A percentile compares a stretch with the other conserved stretches of the same genome.
These are phyloP conservation scores for Nigrospora osmanthi DNA, from an alignment of 2,329 filamentous ascomycete species.

Conservation along the genomic window DNA sequence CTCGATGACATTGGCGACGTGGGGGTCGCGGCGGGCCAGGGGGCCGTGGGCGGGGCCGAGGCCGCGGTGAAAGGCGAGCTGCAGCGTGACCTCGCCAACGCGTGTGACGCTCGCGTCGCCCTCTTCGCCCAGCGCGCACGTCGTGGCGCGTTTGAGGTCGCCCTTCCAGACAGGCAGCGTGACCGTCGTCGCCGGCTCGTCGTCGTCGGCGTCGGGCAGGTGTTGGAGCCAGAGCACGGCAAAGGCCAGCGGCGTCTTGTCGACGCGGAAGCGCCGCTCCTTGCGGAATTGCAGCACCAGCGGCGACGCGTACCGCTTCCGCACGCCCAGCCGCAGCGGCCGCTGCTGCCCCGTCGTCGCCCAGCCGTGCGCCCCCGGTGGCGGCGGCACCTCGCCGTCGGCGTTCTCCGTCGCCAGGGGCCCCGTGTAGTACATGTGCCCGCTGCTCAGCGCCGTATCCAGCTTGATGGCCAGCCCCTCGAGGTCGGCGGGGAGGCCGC, in stretches of 20 bases:
- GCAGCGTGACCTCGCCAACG: neutral
- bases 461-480: neutral
- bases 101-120: neutral
- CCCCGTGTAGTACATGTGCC: conserved; percentile 1
- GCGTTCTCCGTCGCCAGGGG: too few species aligned
- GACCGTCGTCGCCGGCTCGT: neutral
- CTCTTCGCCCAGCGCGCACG: conserved; percentile 1
- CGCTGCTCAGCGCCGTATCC: neutral
- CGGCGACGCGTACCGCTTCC: conserved; percentile 1
- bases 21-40: neutral
- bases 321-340: neutral
- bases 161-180: conserved; percentile 1
- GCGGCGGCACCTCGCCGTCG: neutral
- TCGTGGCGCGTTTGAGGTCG: conserved; percentile 2
- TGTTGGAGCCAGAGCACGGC: neutral
- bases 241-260: neutral
- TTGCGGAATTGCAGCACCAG: conserved; percentile 1
- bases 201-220: neutral
- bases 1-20: conserved; percentile 1
- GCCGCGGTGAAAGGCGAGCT: neutral
- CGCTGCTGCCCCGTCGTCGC: neutral
- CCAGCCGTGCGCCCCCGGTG: neutral
- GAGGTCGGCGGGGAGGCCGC: neutral
- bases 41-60: neutral
- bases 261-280: neutral